Base-by-base conservation (phyloP, 2,329 filamentous ascomycete genomes). In the Phaeophleospora eucalypticola region DNA sequence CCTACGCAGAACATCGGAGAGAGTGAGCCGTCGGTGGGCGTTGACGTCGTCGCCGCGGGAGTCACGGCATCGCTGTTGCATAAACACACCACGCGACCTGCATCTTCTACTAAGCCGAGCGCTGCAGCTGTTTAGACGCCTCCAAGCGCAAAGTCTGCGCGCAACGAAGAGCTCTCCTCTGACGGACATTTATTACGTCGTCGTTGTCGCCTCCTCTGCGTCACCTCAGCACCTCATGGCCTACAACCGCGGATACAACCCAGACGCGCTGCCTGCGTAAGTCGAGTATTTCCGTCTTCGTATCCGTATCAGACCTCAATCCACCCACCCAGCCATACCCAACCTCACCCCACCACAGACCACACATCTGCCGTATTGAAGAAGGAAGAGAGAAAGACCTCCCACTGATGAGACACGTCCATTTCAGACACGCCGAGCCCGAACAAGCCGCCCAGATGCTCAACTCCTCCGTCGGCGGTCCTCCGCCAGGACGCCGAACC, bases 191-290 rank as follows among this genome's bases (percentile, higher is more conserved):
- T n/a, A n/a, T n/a, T n/a, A n/a, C n/a, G n/a, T n/a, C n/a, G n/a
- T n/a, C n/a, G n/a, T n/a, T n/a, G n/a, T n/a, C n/a, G n/a, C n/a
- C n/a, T n/a, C n/a, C n/a, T n/a, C n/a, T n/a, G n/a, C n/a, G n/a
- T n/a, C n/a, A n/a, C n/a, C n/a, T n/a, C n/a, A n/a, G n/a, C n/a
- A n/a, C n/a, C n/a, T n/a, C n/a, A 97, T 97, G 91, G 91, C 91
- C 46, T 97, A 97, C 78, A 95, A 95, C 72, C 83, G 83, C 68
- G 81, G 85, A 46, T 93, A 89, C 74, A 95, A 98, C 69, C 90
- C 90, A 27, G 91, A 98, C 75, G 87, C 89, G 66, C 82, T 98
- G 55, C 91, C 91, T 65, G 89, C 89, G 86, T 93, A n/a, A n/a
- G n/a, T n/a, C n/a, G 78, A 73, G 84, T 72, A 36, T 34, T 19